Conservation (phyloP, 164 flowering plant genomes). For the Malania oleifera region DNA sequence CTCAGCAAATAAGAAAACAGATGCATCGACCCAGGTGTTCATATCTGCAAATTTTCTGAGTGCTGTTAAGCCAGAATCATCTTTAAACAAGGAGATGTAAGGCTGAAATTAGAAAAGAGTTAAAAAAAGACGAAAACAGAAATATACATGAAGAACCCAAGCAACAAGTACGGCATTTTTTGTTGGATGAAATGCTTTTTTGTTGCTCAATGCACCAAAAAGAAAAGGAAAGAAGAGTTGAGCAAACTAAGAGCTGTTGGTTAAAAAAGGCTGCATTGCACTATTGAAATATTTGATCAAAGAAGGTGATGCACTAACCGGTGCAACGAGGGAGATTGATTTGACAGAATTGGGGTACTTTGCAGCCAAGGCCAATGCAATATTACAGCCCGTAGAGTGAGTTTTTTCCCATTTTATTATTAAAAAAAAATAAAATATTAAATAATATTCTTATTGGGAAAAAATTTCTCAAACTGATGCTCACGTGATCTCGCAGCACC, state of each 20-base stretch:
- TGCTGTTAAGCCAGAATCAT: slow-evolving; percentile 31
- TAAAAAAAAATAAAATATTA: no score
- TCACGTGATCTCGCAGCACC: no score
- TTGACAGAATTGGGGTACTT: slow-evolving; percentile 46
- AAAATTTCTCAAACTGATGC: no score
- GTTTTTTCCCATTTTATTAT: no score
- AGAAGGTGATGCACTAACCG: slow-evolving; percentile 57
- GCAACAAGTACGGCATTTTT: no score
- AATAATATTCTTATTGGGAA: no score
- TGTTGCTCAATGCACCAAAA: neutral
- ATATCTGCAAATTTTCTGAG: slow-evolving; percentile 52
- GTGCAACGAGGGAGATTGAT: slow-evolving; percentile 65
- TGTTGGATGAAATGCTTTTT: no score
- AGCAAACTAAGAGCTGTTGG: no score
- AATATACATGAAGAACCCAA: no score
- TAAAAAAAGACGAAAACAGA: neutral
- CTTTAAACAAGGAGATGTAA: slow-evolving; percentile 37
- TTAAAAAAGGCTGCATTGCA: no score
- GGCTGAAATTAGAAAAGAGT: slow-evolving; percentile 38
- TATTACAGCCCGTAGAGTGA: slow-evolving; percentile 86
- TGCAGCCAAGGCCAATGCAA: slow-evolving; percentile 70
- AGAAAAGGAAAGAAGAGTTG: neutral
- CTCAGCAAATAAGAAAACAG: slow-evolving; percentile 61
- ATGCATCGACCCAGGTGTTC: slow-evolving; percentile 78
- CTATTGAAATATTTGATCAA: no score